Conservation (phyloP, 495 filamentous ascomycete genomes). For the Aspergillus steynii region DNA sequence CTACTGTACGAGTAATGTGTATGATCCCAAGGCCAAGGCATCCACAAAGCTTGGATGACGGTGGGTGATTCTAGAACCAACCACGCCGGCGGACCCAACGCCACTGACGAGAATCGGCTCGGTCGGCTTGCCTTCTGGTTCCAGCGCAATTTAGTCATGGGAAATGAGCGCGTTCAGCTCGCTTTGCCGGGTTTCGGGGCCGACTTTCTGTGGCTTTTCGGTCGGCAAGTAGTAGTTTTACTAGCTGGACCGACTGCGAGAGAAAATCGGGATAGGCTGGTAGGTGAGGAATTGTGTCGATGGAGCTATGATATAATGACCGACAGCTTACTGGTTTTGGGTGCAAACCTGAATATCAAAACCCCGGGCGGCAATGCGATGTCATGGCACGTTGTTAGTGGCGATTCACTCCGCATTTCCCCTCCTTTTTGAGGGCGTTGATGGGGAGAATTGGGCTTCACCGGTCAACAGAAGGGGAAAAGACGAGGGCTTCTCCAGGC, state of each 20-base stretch:
- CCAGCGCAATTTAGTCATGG: background rate
- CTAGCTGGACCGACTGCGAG: conserved; percentile 1
- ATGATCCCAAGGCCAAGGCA: background rate
- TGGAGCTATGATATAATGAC: background rate
- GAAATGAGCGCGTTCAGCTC: background rate
- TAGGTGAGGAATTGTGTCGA: background rate
- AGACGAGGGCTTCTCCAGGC: conserved; percentile 22
- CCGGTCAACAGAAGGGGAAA: conserved; percentile 24
- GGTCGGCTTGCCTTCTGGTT: conserved; percentile 11
- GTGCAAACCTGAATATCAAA: background rate
- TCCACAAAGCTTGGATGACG: conserved; percentile 22
- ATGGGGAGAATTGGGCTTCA: conserved; percentile 14
- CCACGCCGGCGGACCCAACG: background rate
- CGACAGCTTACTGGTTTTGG: background rate
- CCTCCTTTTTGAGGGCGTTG: conserved; percentile 13
- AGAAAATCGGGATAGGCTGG: background rate
- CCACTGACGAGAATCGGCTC: conserved; percentile 15
- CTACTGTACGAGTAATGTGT: no score
- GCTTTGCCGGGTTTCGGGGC: conserved; percentile 6
- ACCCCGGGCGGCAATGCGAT: background rate
- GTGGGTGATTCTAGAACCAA: conserved; percentile 12
- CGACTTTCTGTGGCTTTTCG: conserved; percentile 6
- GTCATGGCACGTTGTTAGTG: conserved; percentile 5
- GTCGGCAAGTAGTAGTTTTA: conserved; percentile 5
- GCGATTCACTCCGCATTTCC: conserved; percentile 18